phyloP scores from a whole-genome alignment of 768 basidiomycete genomes.

The Kwoniella sp. region DNA sequence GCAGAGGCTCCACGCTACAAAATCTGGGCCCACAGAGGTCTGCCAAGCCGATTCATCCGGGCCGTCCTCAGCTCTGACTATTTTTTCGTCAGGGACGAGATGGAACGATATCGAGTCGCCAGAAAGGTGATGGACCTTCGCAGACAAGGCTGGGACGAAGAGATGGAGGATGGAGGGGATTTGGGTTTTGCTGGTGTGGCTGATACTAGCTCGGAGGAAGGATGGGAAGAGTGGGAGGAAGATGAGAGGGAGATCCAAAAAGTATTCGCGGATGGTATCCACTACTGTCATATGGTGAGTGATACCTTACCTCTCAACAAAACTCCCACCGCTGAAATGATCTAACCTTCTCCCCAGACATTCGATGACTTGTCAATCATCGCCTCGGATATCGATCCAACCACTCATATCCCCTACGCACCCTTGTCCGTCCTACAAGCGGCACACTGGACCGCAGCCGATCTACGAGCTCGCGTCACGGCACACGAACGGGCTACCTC shows the following conservation, averaged over 20 bases:
- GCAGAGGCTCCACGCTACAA: conserved; percentile 34
- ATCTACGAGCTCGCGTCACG: conserved; percentile 47
- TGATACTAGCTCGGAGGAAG: conserved; percentile 4
- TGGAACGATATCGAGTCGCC: conserved; percentile 78
- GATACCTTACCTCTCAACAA: not conserved
- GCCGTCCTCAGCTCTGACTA: conserved; percentile 75
- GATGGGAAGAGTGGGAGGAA: conserved; percentile 46
- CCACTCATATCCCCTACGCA: conserved; percentile 70
- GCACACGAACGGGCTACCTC: conserved; percentile 16
- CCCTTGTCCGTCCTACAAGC: conserved; percentile 69
- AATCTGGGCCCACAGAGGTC: conserved; percentile 75
- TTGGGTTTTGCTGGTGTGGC: conserved; percentile 4
- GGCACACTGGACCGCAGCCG: conserved; percentile 69
- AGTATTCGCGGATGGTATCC: conserved; percentile 76
- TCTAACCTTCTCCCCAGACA: conserved; percentile 60
- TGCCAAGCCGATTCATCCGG: conserved; percentile 72
- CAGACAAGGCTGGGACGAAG: conserved; percentile 36
- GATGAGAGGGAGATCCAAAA: conserved; percentile 68
- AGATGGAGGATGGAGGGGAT: conserved; percentile 35
- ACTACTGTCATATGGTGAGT: conserved; percentile 82
- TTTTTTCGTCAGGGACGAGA: conserved; percentile 76
- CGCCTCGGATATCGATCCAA: conserved; percentile 73
- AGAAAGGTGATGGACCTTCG: conserved; percentile 71
- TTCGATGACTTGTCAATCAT: conserved; percentile 78
- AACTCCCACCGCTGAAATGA: conserved; percentile 8